A percentile compares a stretch with the other conserved stretches of the same genome.
These are phyloP conservation scores for Amylostereum areolatum DNA, from an alignment of 1,284 basidiomycete genomes.

Conservation along the genomic window DNA sequence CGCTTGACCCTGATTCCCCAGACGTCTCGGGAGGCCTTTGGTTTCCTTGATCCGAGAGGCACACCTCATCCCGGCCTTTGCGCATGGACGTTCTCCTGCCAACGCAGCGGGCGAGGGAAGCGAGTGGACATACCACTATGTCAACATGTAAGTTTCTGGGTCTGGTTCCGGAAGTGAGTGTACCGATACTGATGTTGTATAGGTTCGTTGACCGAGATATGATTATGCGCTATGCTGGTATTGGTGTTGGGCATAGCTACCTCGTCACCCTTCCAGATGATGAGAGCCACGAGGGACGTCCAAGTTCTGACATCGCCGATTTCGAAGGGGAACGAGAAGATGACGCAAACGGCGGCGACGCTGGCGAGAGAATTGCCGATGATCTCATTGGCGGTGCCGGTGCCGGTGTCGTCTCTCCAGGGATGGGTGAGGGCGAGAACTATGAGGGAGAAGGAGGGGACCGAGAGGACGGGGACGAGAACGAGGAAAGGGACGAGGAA, in stretches of 20 bases:
- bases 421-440: background rate
- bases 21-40: slow-evolving; percentile 10
- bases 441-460: background rate
- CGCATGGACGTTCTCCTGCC: background rate
- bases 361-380: too few species aligned
- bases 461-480: background rate
- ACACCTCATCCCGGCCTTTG: slow-evolving; percentile 8
- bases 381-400: too few species aligned
- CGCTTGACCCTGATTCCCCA: slow-evolving; percentile 16
- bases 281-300: background rate
- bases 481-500: background rate
- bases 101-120: background rate
- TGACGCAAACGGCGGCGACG: too few species aligned
- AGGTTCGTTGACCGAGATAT: background rate
- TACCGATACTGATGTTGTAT: background rate
- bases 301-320: background rate
- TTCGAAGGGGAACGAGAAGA: background rate
- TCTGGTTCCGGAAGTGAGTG: background rate
- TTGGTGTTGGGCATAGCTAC: background rate
- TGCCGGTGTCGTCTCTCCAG: background rate
- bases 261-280: background rate
- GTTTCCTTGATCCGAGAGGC: slow-evolving; percentile 14
- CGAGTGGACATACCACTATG: slow-evolving; percentile 3
- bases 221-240: background rate
- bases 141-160: slow-evolving; percentile 2